These are phyloP conservation scores for Amanita polypyramis DNA, from an alignment of 768 basidiomycete genomes.

Conservation along the genomic window DNA sequence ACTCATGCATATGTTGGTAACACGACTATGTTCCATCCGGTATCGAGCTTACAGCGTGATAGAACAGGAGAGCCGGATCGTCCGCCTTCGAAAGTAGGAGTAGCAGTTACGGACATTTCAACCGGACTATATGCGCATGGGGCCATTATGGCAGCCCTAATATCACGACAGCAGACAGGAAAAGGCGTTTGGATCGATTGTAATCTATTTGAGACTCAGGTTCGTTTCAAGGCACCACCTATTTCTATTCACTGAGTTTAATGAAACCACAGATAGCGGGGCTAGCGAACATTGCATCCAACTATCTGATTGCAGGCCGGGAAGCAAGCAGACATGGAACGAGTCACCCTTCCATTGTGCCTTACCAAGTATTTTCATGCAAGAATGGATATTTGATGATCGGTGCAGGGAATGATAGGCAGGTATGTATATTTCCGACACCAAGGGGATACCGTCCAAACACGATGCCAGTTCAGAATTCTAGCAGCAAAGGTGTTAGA, in stretches of 20 bases:
- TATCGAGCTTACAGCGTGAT: conserved; percentile 7
- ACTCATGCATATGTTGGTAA: conserved; percentile 75
- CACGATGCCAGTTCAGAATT: conserved; percentile 46
- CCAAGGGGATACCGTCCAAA: neutral
- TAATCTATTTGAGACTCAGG: conserved; percentile 88
- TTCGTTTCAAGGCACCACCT: neutral
- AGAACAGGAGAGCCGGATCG: conserved; percentile 87
- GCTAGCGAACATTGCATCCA: conserved; percentile 86
- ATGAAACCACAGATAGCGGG: conserved; percentile 61
- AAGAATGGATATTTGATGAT: conserved; percentile 88
- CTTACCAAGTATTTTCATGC: conserved; percentile 87
- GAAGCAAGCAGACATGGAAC: conserved; percentile 87
- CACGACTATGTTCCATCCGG: neutral
- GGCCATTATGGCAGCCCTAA: conserved; percentile 82
- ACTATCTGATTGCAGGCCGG: conserved; percentile 79
- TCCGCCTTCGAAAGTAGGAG: conserved; percentile 88
- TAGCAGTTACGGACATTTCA: conserved; percentile 84
- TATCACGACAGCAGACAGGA: conserved; percentile 77
- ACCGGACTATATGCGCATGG: conserved; percentile 88
- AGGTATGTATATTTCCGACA: conserved; percentile 30
- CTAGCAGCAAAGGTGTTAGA: conserved; percentile 56
- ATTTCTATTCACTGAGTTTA: conserved; percentile 1
- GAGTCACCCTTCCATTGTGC: conserved; percentile 87
- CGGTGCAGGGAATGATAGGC: conserved; percentile 84
- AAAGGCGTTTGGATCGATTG: conserved; percentile 88